phyloP scores from a whole-genome alignment of 768 basidiomycete species.

The Termitomyces sp. region DNA sequence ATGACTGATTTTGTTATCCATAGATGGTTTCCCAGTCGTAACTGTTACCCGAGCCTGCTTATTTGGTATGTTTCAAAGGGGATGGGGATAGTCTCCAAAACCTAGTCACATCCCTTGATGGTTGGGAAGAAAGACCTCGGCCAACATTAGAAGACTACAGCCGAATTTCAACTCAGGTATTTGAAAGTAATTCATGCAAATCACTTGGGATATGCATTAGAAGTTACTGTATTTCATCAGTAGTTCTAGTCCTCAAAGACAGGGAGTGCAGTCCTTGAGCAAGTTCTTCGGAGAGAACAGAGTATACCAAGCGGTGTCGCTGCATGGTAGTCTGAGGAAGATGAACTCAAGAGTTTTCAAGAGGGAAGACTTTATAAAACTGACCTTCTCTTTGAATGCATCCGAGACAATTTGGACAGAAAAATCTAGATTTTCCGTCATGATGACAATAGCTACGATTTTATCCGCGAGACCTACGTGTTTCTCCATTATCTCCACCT shows the following conservation, averaged over 20 bases:
- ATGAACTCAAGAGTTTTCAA: neutral
- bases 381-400: slow-evolving; percentile 71
- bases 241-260: slow-evolving; percentile 71
- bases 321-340: slow-evolving; percentile 63
- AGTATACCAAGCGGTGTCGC: slow-evolving; percentile 78
- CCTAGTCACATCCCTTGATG: slow-evolving; percentile 9
- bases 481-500: slow-evolving; percentile 69
- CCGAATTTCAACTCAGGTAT: neutral
- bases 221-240: slow-evolving; percentile 36
- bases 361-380: neutral
- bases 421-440: slow-evolving; percentile 53
- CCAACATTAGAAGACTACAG: neutral
- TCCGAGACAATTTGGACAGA: slow-evolving; percentile 71
- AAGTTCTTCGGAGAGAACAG: slow-evolving; percentile 69
- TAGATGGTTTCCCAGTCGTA: slow-evolving; percentile 14
- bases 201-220: neutral
- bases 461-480: slow-evolving; percentile 54
- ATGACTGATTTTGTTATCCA: slow-evolving; percentile 13
- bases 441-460: slow-evolving; percentile 12
- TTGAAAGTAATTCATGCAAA: neutral
- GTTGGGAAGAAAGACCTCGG: too few species aligned
- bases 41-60: slow-evolving; percentile 11
- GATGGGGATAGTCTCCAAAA: neutral
- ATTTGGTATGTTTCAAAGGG: slow-evolving; percentile 10
- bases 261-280: slow-evolving; percentile 72